A percentile compares a stretch with the other conserved stretches of the same genome.
These are phyloP conservation scores for Aspergillus sp. DNA, from an alignment of 2,329 filamentous ascomycete species.

Conservation along the genomic window DNA sequence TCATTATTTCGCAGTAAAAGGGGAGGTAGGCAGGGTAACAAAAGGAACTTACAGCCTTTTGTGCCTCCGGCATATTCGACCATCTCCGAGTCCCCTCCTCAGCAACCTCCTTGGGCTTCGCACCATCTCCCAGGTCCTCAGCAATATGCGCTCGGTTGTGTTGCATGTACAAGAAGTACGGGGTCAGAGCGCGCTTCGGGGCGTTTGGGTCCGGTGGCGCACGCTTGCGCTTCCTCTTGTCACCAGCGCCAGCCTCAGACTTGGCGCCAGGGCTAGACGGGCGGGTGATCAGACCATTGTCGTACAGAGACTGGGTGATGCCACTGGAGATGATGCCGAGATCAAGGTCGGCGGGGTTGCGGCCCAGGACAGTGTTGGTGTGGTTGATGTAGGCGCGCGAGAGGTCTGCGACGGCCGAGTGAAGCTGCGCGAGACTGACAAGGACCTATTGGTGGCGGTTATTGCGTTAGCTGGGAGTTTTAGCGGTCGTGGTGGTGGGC, in stretches of 20 bases:
- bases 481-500: neutral
- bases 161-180: conserved; percentile 93
- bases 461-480: neutral
- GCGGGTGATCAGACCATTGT: conserved; percentile 37
- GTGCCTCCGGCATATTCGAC: conserved; percentile 63
- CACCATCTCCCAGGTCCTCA: conserved; percentile 61
- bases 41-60: conserved; percentile 55
- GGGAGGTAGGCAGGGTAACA: neutral
- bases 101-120: conserved; percentile 77
- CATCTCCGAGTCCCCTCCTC: conserved; percentile 81
- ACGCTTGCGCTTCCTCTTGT: conserved; percentile 87
- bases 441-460: conserved; percentile 51
- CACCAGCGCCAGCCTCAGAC: conserved; percentile 47
- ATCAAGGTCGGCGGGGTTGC: conserved; percentile 47
- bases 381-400: conserved; percentile 80
- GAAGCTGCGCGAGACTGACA: conserved; percentile 67
- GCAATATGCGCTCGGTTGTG: conserved; percentile 76
- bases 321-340: conserved; percentile 39
- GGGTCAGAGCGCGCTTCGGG: conserved; percentile 86
- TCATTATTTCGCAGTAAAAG: neutral
- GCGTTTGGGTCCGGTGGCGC: conserved; percentile 82
- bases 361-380: conserved; percentile 69
- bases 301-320: conserved; percentile 37
- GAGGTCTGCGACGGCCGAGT: conserved; percentile 69
- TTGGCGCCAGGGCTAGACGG: conserved; percentile 29